A percentile compares a stretch with the other conserved stretches of the same genome.
Conservation (phyloP, 2,329 filamentous ascomycete species). For the Penicillium sp. region DNA sequence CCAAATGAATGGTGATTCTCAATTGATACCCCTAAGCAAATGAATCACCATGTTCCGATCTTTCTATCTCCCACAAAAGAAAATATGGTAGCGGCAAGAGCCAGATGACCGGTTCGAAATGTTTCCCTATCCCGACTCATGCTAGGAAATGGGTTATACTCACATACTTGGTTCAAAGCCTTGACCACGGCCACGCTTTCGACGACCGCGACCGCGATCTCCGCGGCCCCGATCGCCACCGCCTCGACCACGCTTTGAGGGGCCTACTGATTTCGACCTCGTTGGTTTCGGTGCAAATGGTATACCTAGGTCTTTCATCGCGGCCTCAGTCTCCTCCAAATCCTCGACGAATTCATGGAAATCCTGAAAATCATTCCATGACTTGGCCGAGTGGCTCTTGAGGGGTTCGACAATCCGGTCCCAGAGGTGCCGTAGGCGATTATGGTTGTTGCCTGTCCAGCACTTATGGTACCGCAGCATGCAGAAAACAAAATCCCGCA, state of each 20-base stretch:
- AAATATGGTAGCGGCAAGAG: too few relatives aligned
- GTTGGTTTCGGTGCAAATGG: neutral
- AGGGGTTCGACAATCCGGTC: slow-evolving; percentile 6
- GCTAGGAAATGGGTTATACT: neutral
- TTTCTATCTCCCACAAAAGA: too few relatives aligned
- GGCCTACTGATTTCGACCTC: neutral
- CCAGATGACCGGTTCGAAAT: neutral
- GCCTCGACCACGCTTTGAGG: neutral
- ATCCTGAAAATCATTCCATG: slow-evolving; percentile 6
- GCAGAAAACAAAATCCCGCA: slow-evolving; percentile 10
- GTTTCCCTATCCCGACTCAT: neutral
- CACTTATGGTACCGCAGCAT: slow-evolving; percentile 8
- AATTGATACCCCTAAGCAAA: too few relatives aligned
- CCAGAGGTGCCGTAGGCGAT: slow-evolving; percentile 13
- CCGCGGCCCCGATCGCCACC: neutral
- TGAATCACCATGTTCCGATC: too few relatives aligned
- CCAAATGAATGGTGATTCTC: neutral
- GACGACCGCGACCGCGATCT: neutral
- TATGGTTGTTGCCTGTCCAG: slow-evolving; percentile 5
- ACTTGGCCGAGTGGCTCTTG: slow-evolving; percentile 1
- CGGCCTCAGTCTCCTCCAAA: slow-evolving; percentile 3
- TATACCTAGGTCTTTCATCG: neutral
- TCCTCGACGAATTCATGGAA: slow-evolving; percentile 11
- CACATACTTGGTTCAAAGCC: neutral
- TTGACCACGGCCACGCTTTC: neutral